Percentiles rank a stretch among this genome's conserved stretches.
These are phyloP conservation scores for Penstemon eatonii DNA, from an alignment of 257 asterid genomes.

Conservation along the genomic window DNA sequence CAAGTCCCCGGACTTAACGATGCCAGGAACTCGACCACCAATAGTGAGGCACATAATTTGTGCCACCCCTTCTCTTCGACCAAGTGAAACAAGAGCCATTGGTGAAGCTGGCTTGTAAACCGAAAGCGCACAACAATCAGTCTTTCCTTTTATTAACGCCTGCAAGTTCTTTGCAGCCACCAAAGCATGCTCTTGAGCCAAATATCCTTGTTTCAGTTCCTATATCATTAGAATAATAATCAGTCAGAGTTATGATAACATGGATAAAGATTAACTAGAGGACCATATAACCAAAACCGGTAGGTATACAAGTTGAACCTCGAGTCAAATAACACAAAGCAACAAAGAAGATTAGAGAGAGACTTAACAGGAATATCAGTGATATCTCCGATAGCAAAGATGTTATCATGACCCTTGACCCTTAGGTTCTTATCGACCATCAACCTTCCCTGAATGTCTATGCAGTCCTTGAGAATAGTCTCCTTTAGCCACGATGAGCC, in stretches of 20 bases:
- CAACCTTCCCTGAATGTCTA: slow-evolving; percentile 60
- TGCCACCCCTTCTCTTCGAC: slow-evolving; percentile 62
- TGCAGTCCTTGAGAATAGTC: slow-evolving; percentile 49
- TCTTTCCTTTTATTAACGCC: slow-evolving; percentile 43
- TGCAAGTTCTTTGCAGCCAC: slow-evolving; percentile 71
- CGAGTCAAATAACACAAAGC: background rate
- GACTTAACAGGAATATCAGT: slow-evolving; percentile 70
- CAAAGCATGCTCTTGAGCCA: slow-evolving; percentile 61
- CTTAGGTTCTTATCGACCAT: slow-evolving; percentile 66
- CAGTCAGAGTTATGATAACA: background rate
- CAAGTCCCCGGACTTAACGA: slow-evolving; percentile 78
- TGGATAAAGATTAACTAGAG: no score
- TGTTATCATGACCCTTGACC: slow-evolving; percentile 59
- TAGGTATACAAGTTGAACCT: background rate
- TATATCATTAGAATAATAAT: slow-evolving; percentile 21
- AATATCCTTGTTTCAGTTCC: slow-evolving; percentile 88
- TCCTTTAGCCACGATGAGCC: slow-evolving; percentile 75
- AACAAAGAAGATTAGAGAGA: slow-evolving; percentile 8
- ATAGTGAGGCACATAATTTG: slow-evolving; percentile 53
- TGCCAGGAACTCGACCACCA: slow-evolving; percentile 72
- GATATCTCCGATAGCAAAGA: slow-evolving; percentile 79
- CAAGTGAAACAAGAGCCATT: slow-evolving; percentile 67
- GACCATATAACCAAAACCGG: background rate
- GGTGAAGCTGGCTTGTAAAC: slow-evolving; percentile 58
- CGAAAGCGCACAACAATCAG: slow-evolving; percentile 39